A percentile compares a stretch with the other conserved stretches of the same genome.
phyloP scores from a whole-genome alignment of 2,329 filamentous ascomycete species.

The Penicillium expansum region DNA sequence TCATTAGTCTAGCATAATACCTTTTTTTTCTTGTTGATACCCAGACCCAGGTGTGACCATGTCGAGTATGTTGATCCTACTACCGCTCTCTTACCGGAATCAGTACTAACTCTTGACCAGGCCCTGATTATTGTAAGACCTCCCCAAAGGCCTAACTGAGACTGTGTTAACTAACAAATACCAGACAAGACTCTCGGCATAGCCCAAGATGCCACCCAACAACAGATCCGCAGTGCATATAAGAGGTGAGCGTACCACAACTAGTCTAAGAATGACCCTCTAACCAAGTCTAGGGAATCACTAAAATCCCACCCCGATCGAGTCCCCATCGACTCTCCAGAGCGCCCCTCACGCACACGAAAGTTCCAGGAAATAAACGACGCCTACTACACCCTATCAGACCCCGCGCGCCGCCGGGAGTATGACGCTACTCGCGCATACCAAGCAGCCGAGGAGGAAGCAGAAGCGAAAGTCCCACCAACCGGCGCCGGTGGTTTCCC shows the following conservation, averaged over 20 bases:
- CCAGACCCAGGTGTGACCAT: conserved; percentile 9
- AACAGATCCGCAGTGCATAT: conserved; percentile 91
- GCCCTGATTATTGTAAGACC: conserved; percentile 43
- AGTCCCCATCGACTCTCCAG: conserved; percentile 77
- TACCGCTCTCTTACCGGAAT: background rate
- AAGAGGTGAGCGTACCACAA: conserved; percentile 62
- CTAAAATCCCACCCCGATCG: conserved; percentile 93
- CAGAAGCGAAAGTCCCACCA: conserved; percentile 52
- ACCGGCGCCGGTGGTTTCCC: conserved; percentile 58
- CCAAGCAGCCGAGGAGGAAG: conserved; percentile 44
- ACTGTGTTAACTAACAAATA: conserved; percentile 3
- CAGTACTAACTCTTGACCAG: conserved; percentile 18
- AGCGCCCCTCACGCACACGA: conserved; percentile 76
- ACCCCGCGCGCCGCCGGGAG: conserved; percentile 70
- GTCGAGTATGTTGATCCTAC: conserved; percentile 23
- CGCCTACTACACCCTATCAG: conserved; percentile 87
- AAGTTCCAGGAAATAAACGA: conserved; percentile 91
- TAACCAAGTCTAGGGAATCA: conserved; percentile 61
- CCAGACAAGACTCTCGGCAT: conserved; percentile 73
- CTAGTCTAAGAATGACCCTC: conserved; percentile 6
- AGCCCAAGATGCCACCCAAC: conserved; percentile 67
- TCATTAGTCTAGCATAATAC: background rate
- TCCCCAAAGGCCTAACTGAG: background rate
- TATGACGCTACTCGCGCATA: conserved; percentile 72
- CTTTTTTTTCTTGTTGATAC: background rate